Percentiles rank a stretch among this genome's conserved stretches.
Evolutionary conservation across 2,329 filamentous ascomycete species (phyloP).

Genomic region (Microdochium trichocladiopsis): DNA sequence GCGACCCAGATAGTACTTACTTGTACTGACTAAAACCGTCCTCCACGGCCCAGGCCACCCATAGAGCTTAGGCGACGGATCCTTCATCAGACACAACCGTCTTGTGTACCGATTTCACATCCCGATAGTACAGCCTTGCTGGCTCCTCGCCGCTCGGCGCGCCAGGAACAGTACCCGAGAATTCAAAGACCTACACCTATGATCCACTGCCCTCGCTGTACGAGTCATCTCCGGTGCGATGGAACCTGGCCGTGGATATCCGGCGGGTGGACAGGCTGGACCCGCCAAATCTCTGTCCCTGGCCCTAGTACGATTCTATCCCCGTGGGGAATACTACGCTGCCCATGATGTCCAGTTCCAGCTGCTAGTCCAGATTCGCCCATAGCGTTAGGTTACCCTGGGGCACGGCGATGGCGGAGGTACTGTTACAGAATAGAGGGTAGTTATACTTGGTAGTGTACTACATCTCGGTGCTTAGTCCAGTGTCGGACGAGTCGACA

Average conservation of each 20-base stretch:
- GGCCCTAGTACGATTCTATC: slow-evolving; percentile 45
- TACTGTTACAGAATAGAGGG: slow-evolving; percentile 51
- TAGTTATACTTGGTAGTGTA: slow-evolving; percentile 42
- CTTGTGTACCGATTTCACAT: slow-evolving; percentile 26
- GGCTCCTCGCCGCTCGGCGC: slow-evolving; percentile 8
- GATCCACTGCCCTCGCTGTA: slow-evolving; percentile 44
- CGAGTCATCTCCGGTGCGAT: slow-evolving; percentile 34
- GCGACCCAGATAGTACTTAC: too few species aligned
- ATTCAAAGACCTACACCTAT: slow-evolving; percentile 48
- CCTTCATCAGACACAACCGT: background rate
- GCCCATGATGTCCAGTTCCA: slow-evolving; percentile 28
- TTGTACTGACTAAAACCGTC: too few species aligned
- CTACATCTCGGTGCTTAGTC: slow-evolving; percentile 4
- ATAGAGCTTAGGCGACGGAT: too few species aligned
- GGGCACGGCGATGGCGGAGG: slow-evolving; percentile 31
- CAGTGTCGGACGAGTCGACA: slow-evolving; percentile 32
- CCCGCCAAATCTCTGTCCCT: slow-evolving; percentile 14
- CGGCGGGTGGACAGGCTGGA: slow-evolving; percentile 40
- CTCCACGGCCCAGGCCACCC: too few species aligned
- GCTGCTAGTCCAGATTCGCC: slow-evolving; percentile 32
- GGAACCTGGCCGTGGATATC: slow-evolving; percentile 50
- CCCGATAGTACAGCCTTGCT: slow-evolving; percentile 44
- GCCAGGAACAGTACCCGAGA: slow-evolving; percentile 42
- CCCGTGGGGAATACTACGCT: slow-evolving; percentile 47
- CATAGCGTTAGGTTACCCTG: slow-evolving; percentile 38